These are phyloP conservation scores for cucumber (Cucumis sativus) DNA, from an alignment of 306 rosid genomes.

Conservation along the genomic window Cucumber_9930_V3 NC_026658.2:24820001-24820500, in stretches of 20 bases:
- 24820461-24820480: neutral
- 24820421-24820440: neutral
- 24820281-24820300: constrained; percentile 58
- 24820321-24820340: constrained; percentile 60
- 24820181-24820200: constrained; percentile 30
- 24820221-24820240: constrained; percentile 77
- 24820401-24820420: neutral
- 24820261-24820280: constrained; percentile 18
- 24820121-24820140: constrained; percentile 54
- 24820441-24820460: neutral
- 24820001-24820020: constrained; percentile 31
- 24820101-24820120: constrained; percentile 37
- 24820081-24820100: constrained; percentile 37
- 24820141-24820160: constrained; percentile 26
- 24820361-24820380: constrained; percentile 19
- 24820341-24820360: constrained; percentile 24
- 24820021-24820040: constrained; percentile 19
- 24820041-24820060: constrained; percentile 25
- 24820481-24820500: neutral
- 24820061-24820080: constrained; percentile 31
- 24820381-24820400: neutral
- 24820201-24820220: constrained; percentile 39
- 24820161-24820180: constrained; percentile 28
- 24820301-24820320: constrained; percentile 92
- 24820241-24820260: constrained; percentile 59